Conservation (phyloP, 441 rosid genomes). For the Brassica balearica region DNA sequence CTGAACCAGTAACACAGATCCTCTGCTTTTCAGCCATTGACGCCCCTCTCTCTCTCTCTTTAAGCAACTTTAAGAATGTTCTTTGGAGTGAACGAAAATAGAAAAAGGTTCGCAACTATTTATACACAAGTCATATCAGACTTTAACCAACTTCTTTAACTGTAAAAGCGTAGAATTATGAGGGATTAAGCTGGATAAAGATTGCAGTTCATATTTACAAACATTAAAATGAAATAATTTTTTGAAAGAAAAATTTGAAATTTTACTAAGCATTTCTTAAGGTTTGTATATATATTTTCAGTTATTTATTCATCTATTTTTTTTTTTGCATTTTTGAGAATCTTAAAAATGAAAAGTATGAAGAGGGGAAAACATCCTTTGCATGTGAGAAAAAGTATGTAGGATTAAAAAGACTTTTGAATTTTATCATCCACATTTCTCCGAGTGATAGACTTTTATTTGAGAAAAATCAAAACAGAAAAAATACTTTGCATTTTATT, state of each 20-base stretch:
- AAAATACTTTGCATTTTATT: background rate
- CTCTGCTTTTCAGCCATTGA: conserved; percentile 40
- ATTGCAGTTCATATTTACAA: conserved; percentile 30
- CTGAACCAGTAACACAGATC: conserved; percentile 62
- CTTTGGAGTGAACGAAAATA: conserved; percentile 35
- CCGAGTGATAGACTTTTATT: background rate
- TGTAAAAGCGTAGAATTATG: conserved; percentile 26
- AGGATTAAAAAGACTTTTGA: background rate
- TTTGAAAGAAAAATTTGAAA: background rate
- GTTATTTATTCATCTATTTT: background rate
- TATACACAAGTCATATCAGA: conserved; percentile 27
- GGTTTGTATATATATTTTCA: background rate
- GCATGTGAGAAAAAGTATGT: background rate
- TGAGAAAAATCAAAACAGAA: background rate
- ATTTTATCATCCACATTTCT: conserved; percentile 5
- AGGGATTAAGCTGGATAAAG: conserved; percentile 33
- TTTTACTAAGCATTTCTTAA: background rate
- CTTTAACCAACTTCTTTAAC: conserved; percentile 31
- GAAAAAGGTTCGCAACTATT: conserved; percentile 12
- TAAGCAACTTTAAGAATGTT: conserved; percentile 12
- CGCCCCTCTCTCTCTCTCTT: conserved; percentile 3
- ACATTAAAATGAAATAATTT: background rate
- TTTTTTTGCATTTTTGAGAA: background rate
- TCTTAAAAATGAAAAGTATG: background rate
- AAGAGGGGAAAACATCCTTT: background rate